Evolutionary conservation across 176 grass and related monocot genomes (phyloP).

Genomic region (Lolium rigidum): DNA sequence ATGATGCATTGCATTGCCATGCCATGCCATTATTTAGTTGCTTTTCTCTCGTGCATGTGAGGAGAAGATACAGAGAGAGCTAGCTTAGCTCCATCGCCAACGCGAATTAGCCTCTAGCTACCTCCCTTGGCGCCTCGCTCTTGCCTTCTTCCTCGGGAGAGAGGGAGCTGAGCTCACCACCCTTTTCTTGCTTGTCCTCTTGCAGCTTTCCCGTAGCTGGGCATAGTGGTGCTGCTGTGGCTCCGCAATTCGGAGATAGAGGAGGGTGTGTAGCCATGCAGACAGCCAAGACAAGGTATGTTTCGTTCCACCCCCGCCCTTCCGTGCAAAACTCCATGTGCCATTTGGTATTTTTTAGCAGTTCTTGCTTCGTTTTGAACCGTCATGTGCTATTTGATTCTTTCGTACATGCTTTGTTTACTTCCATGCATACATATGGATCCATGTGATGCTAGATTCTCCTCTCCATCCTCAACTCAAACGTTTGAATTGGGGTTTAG

Average conservation of each 20-base stretch:
- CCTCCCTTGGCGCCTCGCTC: background rate
- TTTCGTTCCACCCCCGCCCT: slow-evolving; percentile 11
- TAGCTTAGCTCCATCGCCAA: slow-evolving; percentile 5
- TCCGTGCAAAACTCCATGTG: slow-evolving; percentile 49
- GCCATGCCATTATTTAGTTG: slow-evolving; percentile 49
- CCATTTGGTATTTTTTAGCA: background rate
- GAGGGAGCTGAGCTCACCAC: slow-evolving; percentile 44
- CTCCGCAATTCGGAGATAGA: slow-evolving; percentile 45
- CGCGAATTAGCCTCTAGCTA: slow-evolving; percentile 33
- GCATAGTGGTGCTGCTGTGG: background rate
- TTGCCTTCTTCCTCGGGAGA: slow-evolving; percentile 29
- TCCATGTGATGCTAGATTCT: slow-evolving; percentile 39
- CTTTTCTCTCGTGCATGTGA: slow-evolving; percentile 49
- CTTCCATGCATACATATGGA: slow-evolving; percentile 22
- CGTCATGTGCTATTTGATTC: slow-evolving; percentile 35
- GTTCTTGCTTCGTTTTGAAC: background rate
- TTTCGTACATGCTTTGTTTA: slow-evolving; percentile 42
- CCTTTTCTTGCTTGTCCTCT: slow-evolving; percentile 40
- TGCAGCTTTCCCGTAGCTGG: slow-evolving; percentile 50
- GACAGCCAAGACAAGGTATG: slow-evolving; percentile 70
- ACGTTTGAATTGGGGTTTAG: background rate
- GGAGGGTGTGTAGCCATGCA: slow-evolving; percentile 50
- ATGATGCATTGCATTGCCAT: background rate
- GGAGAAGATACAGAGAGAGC: slow-evolving; percentile 34
- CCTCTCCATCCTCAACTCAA: slow-evolving; percentile 7